Evolutionary conservation across 2,329 filamentous ascomycete genomes (phyloP).

Genomic region (Chaetomium sp.): DNA sequence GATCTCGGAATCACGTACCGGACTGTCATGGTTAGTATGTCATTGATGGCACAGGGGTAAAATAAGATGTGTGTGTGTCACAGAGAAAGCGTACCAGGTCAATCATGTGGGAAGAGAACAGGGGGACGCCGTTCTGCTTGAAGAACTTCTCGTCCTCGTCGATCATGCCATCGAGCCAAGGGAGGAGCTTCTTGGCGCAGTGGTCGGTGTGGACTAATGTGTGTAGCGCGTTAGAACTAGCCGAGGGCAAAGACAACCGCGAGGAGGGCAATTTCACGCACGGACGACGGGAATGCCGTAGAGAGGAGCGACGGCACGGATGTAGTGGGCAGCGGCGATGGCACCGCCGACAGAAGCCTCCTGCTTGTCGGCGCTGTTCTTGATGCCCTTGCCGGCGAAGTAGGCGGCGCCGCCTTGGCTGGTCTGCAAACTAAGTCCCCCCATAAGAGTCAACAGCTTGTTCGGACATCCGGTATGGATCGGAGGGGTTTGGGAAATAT

Average conservation of each 20-base stretch:
- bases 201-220: conserved; percentile 80
- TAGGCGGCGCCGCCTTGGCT: conserved; percentile 91
- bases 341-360: conserved; percentile 81
- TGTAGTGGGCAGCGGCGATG: conserved; percentile 87
- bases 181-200: conserved; percentile 98
- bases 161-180: conserved; percentile 94
- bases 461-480: not conserved
- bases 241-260: not conserved
- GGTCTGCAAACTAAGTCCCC: conserved; percentile 71
- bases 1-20: conserved; percentile 3
- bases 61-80: not conserved
- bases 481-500: not conserved
- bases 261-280: conserved; percentile 1
- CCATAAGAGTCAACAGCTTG: conserved; percentile 2
- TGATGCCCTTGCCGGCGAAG: conserved; percentile 85
- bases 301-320: conserved; percentile 75
- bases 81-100: conserved; percentile 51
- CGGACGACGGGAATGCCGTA: conserved; percentile 85
- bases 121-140: conserved; percentile 84
- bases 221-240: not conserved
- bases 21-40: conserved; percentile 11
- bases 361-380: conserved; percentile 67
- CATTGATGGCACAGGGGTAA: not conserved
- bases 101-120: conserved; percentile 98
- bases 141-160: conserved; percentile 92